Evolutionary conservation across 2,329 filamentous ascomycete genomes (phyloP), one percentile per base, ranked within the genome.

Genomic region (Talaromyces funiculosus): DNA sequence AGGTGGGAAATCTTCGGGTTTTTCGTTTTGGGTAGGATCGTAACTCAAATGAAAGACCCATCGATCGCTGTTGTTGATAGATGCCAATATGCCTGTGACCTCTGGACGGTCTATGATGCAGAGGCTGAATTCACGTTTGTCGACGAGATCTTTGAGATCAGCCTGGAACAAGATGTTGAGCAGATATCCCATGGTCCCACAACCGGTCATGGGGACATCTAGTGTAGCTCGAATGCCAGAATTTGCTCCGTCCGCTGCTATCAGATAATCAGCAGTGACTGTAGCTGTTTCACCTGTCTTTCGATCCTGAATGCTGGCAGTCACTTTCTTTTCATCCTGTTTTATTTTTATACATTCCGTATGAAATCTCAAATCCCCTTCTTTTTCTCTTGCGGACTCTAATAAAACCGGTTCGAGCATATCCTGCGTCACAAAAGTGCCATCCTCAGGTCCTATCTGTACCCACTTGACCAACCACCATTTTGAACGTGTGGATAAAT

Each of bases 11-110:
- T 57, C 40, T 20, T 40, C 59, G 14, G 59, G n/a, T 20, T 61
- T 61, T 4, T 61, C 35, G 53, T 35, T 40, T 35, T 35, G 45
- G 18, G 26, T 33, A 22, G 59, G 53, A 47, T 61, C 53, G 18
- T 57, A 61, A 14, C 42, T 56, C 42, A 61, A 24, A 20, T 61
- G 59, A 35, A 61, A 61, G 10, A 61, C 59, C 59, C 59, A 61
- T 20, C 59, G 59, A 42, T 61, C 53, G 12, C 53, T 57, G 35
- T 61, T 61, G 53, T 61, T 61, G 35, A 61, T 61, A n/a, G 59
- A 33, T 49, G 59, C 31, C 8, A 61, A 9, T 14, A 51, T 9
- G 1, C 59, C 59, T 4, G 54, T 33, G 14, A 61, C 59, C n/a
- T 61, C 53, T 7, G 42, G 22, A 14, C 22, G 33, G 24, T 56